Conservation (phyloP, 2,329 filamentous ascomycete genomes). For the Penicillium sp. region DNA sequence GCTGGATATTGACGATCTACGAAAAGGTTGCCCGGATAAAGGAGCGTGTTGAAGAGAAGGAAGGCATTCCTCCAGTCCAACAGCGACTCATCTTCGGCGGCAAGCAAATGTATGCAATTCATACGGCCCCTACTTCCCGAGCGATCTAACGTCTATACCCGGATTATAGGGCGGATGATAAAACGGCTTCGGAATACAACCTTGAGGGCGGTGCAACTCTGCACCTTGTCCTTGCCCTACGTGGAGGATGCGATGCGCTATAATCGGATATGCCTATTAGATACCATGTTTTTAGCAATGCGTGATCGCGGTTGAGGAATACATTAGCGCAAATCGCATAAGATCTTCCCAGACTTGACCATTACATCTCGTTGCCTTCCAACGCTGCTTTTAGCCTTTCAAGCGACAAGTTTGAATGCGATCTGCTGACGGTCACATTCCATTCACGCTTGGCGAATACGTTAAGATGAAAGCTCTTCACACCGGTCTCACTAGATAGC, state of each 20-base stretch:
- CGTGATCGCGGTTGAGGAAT: conserved; percentile 1
- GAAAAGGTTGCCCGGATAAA: conserved; percentile 86
- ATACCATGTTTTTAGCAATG: conserved; percentile 12
- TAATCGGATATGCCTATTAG: conserved; percentile 15
- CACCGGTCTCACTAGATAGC: too few species aligned
- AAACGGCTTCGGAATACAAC: conserved; percentile 82
- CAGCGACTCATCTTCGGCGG: conserved; percentile 93
- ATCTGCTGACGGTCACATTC: too few species aligned
- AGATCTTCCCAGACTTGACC: too few species aligned
- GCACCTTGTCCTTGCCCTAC: conserved; percentile 88
- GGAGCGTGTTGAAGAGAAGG: conserved; percentile 98
- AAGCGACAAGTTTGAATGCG: too few species aligned
- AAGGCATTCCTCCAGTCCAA: conserved; percentile 94
- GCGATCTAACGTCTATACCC: neutral
- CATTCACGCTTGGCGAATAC: too few species aligned
- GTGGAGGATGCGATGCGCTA: conserved; percentile 56
- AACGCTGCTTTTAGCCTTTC: too few species aligned
- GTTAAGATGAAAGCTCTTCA: too few species aligned
- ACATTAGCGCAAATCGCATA: neutral
- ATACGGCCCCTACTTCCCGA: too few species aligned
- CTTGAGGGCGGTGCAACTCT: conserved; percentile 89
- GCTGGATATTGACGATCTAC: too few species aligned
- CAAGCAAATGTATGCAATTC: conserved; percentile 80
- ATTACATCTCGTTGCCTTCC: too few species aligned
- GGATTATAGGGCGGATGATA: conserved; percentile 83